Evolutionary conservation across 768 basidiomycete species (phyloP), one percentile per base, ranked within the genome.

Genomic region (Mycena galericulata): DNA sequence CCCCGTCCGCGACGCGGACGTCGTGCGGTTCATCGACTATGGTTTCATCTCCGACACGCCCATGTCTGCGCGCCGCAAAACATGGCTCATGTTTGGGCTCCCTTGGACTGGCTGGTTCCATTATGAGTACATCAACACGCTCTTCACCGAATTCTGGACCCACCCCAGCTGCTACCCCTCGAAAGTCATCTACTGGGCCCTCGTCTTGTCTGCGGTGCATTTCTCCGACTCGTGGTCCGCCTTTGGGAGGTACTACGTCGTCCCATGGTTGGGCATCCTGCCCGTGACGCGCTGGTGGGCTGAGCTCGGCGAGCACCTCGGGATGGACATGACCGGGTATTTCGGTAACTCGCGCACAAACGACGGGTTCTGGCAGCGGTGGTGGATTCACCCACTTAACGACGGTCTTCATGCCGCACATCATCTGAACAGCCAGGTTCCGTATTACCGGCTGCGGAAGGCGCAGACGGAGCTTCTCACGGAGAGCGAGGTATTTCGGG

Each of bases 261-360:
- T 62, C 11, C 62, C 62, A 1, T 62, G 62, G 51, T 41, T 62
- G 6, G 51, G 50, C 6, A 62, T 62, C 50, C 30, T 54, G 1
- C 62, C 62, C 40, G n/a, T 62, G 8, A 45, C 32, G 4, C 62
- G 62, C 40, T 62, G 62, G 62, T 62, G 62, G 62, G 51, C 62
- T 2, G 62, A 62, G 51, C 41, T 54, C n/a, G 62, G 62, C 30
- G 61, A 62, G n/a, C 61, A 62, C 20, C n/a, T 62, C 29, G 61
- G 61, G n/a, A 41, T 54, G 50, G 50, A 62, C 30, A 62, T 62
- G 61, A 62, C 61, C 17, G 18, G 24, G 14, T 2, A 53, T 15
- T 62, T 62, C 62, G 62, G 62, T 12, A 54, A 62, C 51, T 62
- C 62, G 8, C 4, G 62, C 2, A 62, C 62, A 29, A 62, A 62